Base-by-base conservation (phyloP, 352 stramenopile species). In the Phytophthora vignae region DNA sequence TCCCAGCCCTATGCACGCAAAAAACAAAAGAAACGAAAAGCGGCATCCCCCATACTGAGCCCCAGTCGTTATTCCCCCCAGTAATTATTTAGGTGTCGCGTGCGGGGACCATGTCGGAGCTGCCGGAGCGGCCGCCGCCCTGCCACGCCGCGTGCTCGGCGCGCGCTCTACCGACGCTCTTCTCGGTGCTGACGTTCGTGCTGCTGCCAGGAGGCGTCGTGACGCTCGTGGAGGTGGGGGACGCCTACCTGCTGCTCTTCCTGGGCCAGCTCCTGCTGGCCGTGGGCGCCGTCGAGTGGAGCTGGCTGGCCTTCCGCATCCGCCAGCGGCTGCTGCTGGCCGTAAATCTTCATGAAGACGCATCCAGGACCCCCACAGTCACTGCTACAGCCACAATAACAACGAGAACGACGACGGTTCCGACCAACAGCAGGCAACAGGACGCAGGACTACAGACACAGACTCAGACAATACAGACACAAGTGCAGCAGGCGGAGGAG, bases 251-350 rank as follows among this genome's bases (percentile, higher is more conserved):
- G 36, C 64, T 88, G 62, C 69, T 88, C 10, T 86, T 84, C 54
- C 44, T 84, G 12, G 76, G 46, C 2, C 74, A 88, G 38, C 48
- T 80, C 25, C 29, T 85, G 49, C 62, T 88, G 38, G 81, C 74
- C 3, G 33, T 86, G 2, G 67, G 67, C 38, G 74, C 78, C 19
- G 74, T 88, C 49, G 81, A 88, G 67, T 88, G 76, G 81, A 80
- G 68, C 40, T 88, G 76, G 78, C 52, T 88, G 22, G 70, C 73
- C 54, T 88, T 82, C 63, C 81, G 81, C 46, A 82, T 88, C 25
- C 76, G 81, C 31, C 62, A 73, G 36, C 81, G 81, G 14, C 49
- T 88, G 55, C 59, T 88, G 21, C 70, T 88, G 15, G 69, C 74
- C 8, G 61, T 85, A 3, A 76, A 57, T 22, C 36, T 79, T 19